Percentiles rank a stretch among this genome's conserved stretches.
phyloP scores from a whole-genome alignment of 2,329 filamentous ascomycete species.

The Neobulgaria alba region DNA sequence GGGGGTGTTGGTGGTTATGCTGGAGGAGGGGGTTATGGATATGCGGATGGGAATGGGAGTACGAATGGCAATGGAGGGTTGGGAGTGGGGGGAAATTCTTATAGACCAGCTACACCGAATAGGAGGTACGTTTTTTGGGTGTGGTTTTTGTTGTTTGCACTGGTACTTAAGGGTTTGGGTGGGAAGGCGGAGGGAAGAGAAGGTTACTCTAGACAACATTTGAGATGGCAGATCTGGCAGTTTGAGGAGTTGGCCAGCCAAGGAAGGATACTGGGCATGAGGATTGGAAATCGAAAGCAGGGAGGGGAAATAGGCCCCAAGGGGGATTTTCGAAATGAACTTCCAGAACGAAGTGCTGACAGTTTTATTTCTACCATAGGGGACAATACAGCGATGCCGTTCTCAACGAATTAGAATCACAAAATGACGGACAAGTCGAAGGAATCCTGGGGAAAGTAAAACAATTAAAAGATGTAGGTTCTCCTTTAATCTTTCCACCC shows the following conservation, averaged over 20 bases:
- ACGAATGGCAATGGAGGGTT: conserved; percentile 16
- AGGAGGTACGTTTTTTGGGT: conserved; percentile 40
- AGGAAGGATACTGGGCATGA: background rate
- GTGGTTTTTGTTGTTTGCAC: background rate
- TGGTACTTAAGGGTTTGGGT: background rate
- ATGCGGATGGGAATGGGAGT: conserved; percentile 36
- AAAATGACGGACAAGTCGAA: conserved; percentile 84
- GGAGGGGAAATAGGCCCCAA: too few species aligned
- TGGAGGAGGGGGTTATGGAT: conserved; percentile 38
- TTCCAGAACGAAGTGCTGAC: background rate
- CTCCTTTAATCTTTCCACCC: conserved; percentile 3
- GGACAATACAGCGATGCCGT: conserved; percentile 92
- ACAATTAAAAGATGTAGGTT: conserved; percentile 76
- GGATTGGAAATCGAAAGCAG: too few species aligned
- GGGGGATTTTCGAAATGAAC: too few species aligned
- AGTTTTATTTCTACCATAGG: conserved; percentile 34
- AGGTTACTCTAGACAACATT: too few species aligned
- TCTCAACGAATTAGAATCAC: conserved; percentile 86
- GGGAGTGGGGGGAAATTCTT: conserved; percentile 35
- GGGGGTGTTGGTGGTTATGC: background rate
- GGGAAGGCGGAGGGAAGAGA: background rate
- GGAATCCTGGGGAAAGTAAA: conserved; percentile 87
- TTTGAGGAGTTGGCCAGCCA: background rate
- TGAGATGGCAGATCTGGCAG: background rate
- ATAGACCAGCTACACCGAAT: conserved; percentile 63